Base-by-base conservation (phyloP, 768 basidiomycete species). In the Mycena pura region DNA sequence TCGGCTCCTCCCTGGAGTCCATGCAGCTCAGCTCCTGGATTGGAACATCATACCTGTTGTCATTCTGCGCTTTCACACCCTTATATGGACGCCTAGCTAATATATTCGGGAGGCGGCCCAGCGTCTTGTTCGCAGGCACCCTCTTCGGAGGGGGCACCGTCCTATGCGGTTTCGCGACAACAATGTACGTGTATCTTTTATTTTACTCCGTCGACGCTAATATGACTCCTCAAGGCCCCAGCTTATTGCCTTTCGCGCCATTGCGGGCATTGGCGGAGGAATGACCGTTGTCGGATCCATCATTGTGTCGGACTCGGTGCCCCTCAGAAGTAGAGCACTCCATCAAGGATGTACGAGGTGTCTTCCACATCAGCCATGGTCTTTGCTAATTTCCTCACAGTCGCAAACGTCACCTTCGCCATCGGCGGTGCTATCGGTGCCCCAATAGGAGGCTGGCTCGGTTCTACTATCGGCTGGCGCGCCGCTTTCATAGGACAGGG, bases 251-350 rank as follows among this genome's bases (percentile, higher is more conserved):
- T 86, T 82, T 31, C 77, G 90, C 13, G 82, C 86, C 0, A 69
- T 91, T 50, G 89, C 89, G 11, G 89, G 89, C n/a, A 84, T 86
- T 36, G 87, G 88, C 39, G 87, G 86, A 50, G 83, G 87, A 75
- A 85, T 63, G 45, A 63, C 65, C 21, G 58, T 76, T 80, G 85
- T 87, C 9, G 79, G 82, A 32, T 85, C 82, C 53, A 77, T 90
- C 45, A 77, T 87, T 22, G 79, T 87, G 38, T 83, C 84, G 2
- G 89, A 91, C 73, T 75, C 90, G 4, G 83, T 91, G 11, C 86
- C 88, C 15, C 71, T 91, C 80, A 84, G 83, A 61, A 82, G 84
- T 32, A 75, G 89, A 36, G 89, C 88, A 0, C 73, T 90, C 5
- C 89, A 87, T 64, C 90, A 91, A 72, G 88, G 89, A 50, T 65